Evolutionary conservation across 2,329 filamentous ascomycete genomes (phyloP), one percentile per base, ranked within the genome.

Genomic region (Claviceps lovelessii): DNA sequence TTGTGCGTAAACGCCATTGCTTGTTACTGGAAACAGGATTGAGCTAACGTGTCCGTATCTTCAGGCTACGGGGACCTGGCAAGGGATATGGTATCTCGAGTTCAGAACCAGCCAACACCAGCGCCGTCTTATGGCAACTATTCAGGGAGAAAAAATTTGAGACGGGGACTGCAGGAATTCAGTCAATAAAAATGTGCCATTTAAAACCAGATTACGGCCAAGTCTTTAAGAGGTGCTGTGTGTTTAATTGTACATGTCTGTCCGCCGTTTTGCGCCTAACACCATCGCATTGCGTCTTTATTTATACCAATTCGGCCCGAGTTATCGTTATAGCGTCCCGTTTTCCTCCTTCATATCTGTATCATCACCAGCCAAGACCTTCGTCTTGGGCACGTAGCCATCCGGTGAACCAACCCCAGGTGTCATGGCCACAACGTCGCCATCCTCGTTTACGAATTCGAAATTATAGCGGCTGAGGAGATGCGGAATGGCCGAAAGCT

Each of bases 401-500:
- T 80, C 75, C 15, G 81, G 76, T 4, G 66, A 63, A 1, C 78
- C 79, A 2, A 80, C 76, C 6, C 90, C 89, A 0, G 90, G 90
- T 3, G 90, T 96, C 33, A 84, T 78, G 2, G 90, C 88, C 28
- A 91, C 87, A 7, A 95, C 84, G 55, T 94, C 85, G 56, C 90
- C 91, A 51, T 88, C 79, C 72, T 98, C 93, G 68, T 98, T 89
- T 48, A 97, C 86, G 63, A 95, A 97, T 67, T 98, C 90, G 67
- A 97, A 97, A 71, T 96, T 94, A 73, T 97, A 98, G 54, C 90
- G 80, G 59, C 90, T 95, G 11, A 98, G 80, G 5, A 97, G 78
- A 68, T 98, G 93, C 0, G 93, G 93, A 55, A 98, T 97, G 1
- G 93, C 93, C 1, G 90, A 95, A 17, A 98, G 82, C 68, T 98